A percentile compares a stretch with the other conserved stretches of the same genome.
Evolutionary conservation across 306 rosid genomes (phyloP).

Genomic region (Styphnolobium japonicum): DNA sequence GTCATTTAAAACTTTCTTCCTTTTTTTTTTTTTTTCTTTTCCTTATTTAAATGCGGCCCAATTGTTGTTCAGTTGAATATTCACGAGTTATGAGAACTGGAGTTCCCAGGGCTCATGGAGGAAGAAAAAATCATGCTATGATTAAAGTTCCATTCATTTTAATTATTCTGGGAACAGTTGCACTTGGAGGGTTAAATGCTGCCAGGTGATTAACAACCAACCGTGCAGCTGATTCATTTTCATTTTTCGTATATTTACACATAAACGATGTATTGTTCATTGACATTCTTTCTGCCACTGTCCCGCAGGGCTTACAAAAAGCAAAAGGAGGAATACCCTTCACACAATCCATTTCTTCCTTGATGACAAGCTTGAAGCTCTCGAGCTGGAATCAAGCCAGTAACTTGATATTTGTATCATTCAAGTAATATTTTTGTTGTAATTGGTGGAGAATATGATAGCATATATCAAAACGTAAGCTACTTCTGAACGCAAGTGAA

Average conservation of each 20-base stretch:
- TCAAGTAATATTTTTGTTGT: neutral
- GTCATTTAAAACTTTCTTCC: neutral
- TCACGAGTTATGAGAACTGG: slow-evolving; percentile 65
- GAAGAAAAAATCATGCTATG: slow-evolving; percentile 49
- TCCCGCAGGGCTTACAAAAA: slow-evolving; percentile 65
- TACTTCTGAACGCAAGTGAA: neutral
- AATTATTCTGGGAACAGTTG: slow-evolving; percentile 60
- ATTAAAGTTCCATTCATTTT: slow-evolving; percentile 61
- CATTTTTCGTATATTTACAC: neutral
- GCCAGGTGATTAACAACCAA: slow-evolving; percentile 42
- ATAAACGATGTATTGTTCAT: neutral
- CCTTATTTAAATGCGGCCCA: neutral
- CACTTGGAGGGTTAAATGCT: slow-evolving; percentile 68
- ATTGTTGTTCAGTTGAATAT: slow-evolving; percentile 43
- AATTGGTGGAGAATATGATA: neutral
- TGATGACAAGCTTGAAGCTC: slow-evolving; percentile 38
- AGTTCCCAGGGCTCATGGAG: slow-evolving; percentile 59
- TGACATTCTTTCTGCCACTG: slow-evolving; percentile 4
- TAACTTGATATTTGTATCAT: neutral
- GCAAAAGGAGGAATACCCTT: slow-evolving; percentile 67
- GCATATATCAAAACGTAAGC: neutral
- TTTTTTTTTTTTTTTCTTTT: neutral
- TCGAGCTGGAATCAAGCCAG: neutral
- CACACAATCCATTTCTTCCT: slow-evolving; percentile 87
- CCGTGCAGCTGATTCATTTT: neutral